Evolutionary conservation across 345 rosid genomes (phyloP).

Genomic region (Bruguiera sexangula): DNA sequence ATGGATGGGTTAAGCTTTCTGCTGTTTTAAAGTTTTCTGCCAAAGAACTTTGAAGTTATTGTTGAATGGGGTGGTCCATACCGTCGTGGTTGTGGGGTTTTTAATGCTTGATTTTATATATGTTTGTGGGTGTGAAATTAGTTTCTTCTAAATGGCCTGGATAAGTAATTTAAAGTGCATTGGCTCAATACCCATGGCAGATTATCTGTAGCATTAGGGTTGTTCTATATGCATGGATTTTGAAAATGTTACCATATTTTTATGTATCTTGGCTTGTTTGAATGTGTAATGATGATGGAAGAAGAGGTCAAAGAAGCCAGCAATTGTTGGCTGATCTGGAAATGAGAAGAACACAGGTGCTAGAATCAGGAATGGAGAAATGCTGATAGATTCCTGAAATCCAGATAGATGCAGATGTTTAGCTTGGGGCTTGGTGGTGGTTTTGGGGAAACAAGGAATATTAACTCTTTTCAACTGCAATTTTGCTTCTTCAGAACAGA

Average conservation of each 20-base stretch:
- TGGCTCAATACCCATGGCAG: neutral
- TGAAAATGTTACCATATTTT: neutral
- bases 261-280: neutral
- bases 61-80: no score
- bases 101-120: neutral
- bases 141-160: neutral
- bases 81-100: constrained; percentile 1
- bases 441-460: neutral
- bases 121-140: neutral
- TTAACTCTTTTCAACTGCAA: neutral
- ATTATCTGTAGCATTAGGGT: neutral
- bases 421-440: neutral
- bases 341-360: neutral
- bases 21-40: no score
- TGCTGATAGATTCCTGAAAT: neutral
- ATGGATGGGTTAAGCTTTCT: no score
- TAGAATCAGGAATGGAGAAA: neutral
- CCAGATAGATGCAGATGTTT: neutral
- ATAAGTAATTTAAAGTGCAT: neutral
- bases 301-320: neutral
- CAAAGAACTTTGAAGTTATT: no score
- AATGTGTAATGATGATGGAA: neutral
- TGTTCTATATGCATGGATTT: neutral
- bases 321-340: neutral
- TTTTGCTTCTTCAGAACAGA: constrained; percentile 1